These are phyloP conservation scores for Aspergillus ibericus DNA, from an alignment of 2,329 filamentous ascomycete genomes.

Conservation along the genomic window DNA sequence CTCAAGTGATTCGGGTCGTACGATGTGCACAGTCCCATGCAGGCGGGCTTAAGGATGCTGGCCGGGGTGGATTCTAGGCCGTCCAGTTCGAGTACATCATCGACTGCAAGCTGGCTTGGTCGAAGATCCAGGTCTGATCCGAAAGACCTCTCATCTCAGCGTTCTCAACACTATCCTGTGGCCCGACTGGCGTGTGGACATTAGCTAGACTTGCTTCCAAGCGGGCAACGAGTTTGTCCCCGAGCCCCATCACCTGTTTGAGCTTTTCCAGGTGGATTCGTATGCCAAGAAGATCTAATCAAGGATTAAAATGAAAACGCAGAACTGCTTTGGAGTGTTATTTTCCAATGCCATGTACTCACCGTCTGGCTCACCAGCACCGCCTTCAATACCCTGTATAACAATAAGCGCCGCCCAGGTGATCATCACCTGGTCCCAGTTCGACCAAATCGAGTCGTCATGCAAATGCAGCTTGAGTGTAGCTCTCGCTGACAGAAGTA, in stretches of 20 bases:
- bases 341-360: background rate
- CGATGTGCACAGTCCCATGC: background rate
- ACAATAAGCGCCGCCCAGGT: constrained; percentile 7
- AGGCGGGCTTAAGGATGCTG: background rate
- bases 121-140: constrained; percentile 6
- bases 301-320: background rate
- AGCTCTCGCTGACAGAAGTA: constrained; percentile 2
- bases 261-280: constrained; percentile 6
- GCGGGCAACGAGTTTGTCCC: constrained; percentile 1
- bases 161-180: background rate
- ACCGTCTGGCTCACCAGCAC: constrained; percentile 2
- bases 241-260: constrained; percentile 2
- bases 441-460: constrained; percentile 6
- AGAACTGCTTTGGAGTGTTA: background rate
- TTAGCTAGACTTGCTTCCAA: constrained; percentile 5
- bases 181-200: background rate
- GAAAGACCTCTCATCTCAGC: background rate
- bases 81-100: constrained; percentile 9
- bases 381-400: background rate
- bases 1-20: background rate
- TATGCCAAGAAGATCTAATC: background rate
- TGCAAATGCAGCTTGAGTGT: constrained; percentile 7
- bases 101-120: constrained; percentile 5
- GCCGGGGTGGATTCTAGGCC: background rate
- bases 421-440: constrained; percentile 7